Base-by-base conservation (phyloP, 2,329 filamentous ascomycete species). In the Beauveria sp. region DNA sequence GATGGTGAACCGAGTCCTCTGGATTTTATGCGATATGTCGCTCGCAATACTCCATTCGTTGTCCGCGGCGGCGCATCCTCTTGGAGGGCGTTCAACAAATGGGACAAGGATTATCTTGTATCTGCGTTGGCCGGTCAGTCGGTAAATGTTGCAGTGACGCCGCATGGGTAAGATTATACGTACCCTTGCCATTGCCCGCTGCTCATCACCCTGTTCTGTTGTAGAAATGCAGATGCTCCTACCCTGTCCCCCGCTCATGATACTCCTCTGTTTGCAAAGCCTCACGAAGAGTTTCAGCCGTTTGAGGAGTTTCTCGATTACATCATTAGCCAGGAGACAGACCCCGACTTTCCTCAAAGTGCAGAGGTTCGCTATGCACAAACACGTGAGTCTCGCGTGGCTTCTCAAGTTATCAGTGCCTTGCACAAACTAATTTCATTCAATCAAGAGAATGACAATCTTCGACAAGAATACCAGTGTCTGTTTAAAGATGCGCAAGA, bases 131-230 rank as follows among this genome's bases (percentile, higher is more conserved):
- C 73, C 6, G 79, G 79, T 3, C 78, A 83, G 58, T 73, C 72
- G 1, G 87, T 95, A 57, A 90, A 90, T 66, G 89, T 93, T 61
- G 89, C 90, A 24, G 81, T 91, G 40, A 95, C 90, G n/a, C 89
- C 89, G 1, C 71, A 77, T 50, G 89, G 89, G 82, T 87, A 75
- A 66, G 78, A 24, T 3, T 14, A 28, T 46, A 38, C 34, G 34
- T 6, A 16, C 34, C 34, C 12, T 14, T 38, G 34, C 34, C 12
- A 14, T 14, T 38, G 34, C 34, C 34, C 6, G 34, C 34, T 38
- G 12, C 34, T 38, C 34, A 38, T 16, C 38, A 51, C 40, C n/a
- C 43, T 10, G 22, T 8, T 9, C n/a, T 24, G 14, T 43, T 10
- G 9, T 53, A 77, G 75, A 7, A 77, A 77, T 58, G 75, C 75